Conservation (phyloP, 2,329 filamentous ascomycete species). For the Arthrobotrys sphaeroides region DNA sequence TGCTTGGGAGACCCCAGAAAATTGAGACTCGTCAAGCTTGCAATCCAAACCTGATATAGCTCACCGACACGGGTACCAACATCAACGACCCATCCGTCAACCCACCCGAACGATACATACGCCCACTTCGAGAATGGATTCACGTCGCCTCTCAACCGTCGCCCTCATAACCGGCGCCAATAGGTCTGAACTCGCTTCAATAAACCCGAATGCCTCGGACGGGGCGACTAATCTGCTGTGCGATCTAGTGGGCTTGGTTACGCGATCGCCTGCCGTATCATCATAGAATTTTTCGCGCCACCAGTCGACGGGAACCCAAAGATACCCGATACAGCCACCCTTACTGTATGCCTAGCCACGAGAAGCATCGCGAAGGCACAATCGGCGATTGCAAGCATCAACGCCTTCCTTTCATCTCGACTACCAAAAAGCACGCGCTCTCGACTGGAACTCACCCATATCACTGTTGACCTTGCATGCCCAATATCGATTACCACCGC, state of each 20-base stretch:
- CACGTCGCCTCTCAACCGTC: constrained; percentile 9
- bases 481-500: constrained; percentile 53
- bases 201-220: not conserved
- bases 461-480: constrained; percentile 56
- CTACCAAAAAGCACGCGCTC: not conserved
- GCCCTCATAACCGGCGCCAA: constrained; percentile 46
- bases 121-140: not conserved
- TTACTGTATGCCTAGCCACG: constrained; percentile 55
- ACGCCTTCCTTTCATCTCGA: constrained; percentile 36
- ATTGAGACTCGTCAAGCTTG: too few species aligned
- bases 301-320: constrained; percentile 28
- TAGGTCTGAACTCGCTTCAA: constrained; percentile 11
- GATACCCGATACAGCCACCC: constrained; percentile 42
- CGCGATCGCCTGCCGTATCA: constrained; percentile 45
- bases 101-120: too few species aligned
- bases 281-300: constrained; percentile 32
- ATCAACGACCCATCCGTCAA: too few species aligned
- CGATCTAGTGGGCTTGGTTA: constrained; percentile 41
- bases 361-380: constrained; percentile 54
- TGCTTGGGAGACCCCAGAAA: too few species aligned
- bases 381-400: constrained; percentile 50
- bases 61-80: too few species aligned
- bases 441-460: constrained; percentile 49
- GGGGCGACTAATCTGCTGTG: not conserved
- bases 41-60: too few species aligned